A percentile compares a stretch with the other conserved stretches of the same genome.
Conservation (phyloP, 495 filamentous ascomycete species). For the Rhypophila decipiens region DNA sequence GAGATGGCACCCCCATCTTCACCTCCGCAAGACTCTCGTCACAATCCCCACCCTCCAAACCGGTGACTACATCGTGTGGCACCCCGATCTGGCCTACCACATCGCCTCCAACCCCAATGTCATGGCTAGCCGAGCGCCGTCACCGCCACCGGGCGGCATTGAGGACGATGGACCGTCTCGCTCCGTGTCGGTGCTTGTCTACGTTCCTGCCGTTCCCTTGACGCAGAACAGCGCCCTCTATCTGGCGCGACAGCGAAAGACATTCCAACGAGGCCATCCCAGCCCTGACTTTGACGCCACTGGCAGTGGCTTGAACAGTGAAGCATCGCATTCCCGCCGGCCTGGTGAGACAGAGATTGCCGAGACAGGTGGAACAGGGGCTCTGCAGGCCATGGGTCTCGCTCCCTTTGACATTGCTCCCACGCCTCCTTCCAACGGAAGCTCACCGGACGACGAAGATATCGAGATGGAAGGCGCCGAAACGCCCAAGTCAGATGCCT, state of each 20-base stretch:
- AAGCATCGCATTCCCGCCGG: slow-evolving; percentile 37
- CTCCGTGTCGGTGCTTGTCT: slow-evolving; percentile 47
- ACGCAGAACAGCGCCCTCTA: slow-evolving; percentile 73
- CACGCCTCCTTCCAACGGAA: slow-evolving; percentile 14
- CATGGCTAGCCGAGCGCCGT: slow-evolving; percentile 28
- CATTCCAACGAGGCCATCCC: slow-evolving; percentile 58
- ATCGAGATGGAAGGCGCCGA: slow-evolving; percentile 17
- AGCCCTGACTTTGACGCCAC: slow-evolving; percentile 64
- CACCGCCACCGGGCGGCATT: slow-evolving; percentile 16
- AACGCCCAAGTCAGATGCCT: background rate
- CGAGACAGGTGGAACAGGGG: slow-evolving; percentile 39
- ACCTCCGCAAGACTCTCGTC: slow-evolving; percentile 67
- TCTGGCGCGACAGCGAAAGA: slow-evolving; percentile 68
- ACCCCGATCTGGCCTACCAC: slow-evolving; percentile 62
- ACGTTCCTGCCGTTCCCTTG: slow-evolving; percentile 78
- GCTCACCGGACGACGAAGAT: slow-evolving; percentile 11
- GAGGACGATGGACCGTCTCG: background rate
- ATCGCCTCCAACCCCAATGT: slow-evolving; percentile 40
- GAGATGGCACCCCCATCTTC: slow-evolving; percentile 71
- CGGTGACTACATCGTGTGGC: slow-evolving; percentile 89
- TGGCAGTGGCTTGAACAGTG: slow-evolving; percentile 39
- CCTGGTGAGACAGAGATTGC: slow-evolving; percentile 41
- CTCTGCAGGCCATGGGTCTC: slow-evolving; percentile 41
- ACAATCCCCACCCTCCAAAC: slow-evolving; percentile 70
- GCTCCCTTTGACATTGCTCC: slow-evolving; percentile 37